These are phyloP conservation scores for Populus pruinosa DNA, from an alignment of 345 rosid species.

Conservation along the genomic window DNA sequence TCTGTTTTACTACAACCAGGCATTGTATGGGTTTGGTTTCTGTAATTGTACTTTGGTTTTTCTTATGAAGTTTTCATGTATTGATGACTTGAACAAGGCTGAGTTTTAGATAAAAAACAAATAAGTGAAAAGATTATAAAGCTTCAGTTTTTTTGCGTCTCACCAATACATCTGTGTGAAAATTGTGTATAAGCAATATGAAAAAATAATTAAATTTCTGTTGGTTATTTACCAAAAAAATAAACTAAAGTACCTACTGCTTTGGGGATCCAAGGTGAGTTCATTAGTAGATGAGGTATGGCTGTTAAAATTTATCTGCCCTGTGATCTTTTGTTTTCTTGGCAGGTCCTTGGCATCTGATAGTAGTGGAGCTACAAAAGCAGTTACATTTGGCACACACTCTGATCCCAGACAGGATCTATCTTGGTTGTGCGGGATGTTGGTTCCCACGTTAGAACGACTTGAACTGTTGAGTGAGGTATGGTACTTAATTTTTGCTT, in stretches of 20 bases:
- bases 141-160: too few species aligned
- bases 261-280: too few species aligned
- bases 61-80: too few species aligned
- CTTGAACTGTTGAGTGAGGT: constrained; percentile 85
- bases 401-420: constrained; percentile 43
- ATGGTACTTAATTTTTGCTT: constrained; percentile 16
- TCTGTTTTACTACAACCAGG: neutral
- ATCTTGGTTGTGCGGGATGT: constrained; percentile 48
- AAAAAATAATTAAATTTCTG: too few species aligned
- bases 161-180: too few species aligned
- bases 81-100: too few species aligned
- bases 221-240: too few species aligned
- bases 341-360: constrained; percentile 47
- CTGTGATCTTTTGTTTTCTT: neutral
- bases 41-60: neutral
- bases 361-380: constrained; percentile 24
- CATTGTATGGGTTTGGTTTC: neutral
- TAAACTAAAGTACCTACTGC: too few species aligned
- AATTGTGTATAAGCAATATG: too few species aligned
- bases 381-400: constrained; percentile 39
- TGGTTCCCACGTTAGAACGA: constrained; percentile 70
- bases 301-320: neutral
- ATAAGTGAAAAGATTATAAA: too few species aligned
- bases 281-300: too few species aligned
- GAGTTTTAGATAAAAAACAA: too few species aligned